A percentile compares a stretch with the other conserved stretches of the same genome.
phyloP scores from a whole-genome alignment of 805 yeast species.

The Saccharomycopsis babjevae region DNA sequence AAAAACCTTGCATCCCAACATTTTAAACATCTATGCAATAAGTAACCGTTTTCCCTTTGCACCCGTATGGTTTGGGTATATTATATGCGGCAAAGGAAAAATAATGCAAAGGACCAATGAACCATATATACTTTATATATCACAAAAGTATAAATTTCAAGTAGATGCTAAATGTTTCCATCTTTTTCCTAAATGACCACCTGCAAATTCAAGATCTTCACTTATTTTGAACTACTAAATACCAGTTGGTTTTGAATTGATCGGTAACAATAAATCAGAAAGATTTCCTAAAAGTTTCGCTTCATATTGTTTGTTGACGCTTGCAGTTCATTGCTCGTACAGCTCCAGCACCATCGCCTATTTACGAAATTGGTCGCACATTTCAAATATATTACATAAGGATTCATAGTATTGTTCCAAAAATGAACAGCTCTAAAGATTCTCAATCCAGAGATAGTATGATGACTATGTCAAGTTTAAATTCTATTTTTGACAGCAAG shows the following conservation, averaged over 20 bases:
- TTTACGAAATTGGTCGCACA: no score
- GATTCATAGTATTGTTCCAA: not conserved
- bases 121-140: no score
- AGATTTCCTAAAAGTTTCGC: not conserved
- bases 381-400: not conserved
- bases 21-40: not conserved
- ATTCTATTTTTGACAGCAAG: slow-evolving; percentile 12
- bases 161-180: no score
- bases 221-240: no score
- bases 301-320: no score
- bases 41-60: not conserved
- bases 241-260: no score
- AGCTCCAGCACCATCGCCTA: no score
- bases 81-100: not conserved
- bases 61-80: not conserved
- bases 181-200: no score
- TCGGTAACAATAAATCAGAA: not conserved
- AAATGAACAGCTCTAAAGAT: not conserved
- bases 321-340: no score
- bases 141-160: no score
- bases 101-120: no score
- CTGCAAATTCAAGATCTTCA: no score
- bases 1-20: not conserved
- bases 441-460: not conserved
- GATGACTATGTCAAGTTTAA: slow-evolving; percentile 10